phyloP scores from a whole-genome alignment of 108 stramenopile genomes.

The Cyclotella baltica region DNA sequence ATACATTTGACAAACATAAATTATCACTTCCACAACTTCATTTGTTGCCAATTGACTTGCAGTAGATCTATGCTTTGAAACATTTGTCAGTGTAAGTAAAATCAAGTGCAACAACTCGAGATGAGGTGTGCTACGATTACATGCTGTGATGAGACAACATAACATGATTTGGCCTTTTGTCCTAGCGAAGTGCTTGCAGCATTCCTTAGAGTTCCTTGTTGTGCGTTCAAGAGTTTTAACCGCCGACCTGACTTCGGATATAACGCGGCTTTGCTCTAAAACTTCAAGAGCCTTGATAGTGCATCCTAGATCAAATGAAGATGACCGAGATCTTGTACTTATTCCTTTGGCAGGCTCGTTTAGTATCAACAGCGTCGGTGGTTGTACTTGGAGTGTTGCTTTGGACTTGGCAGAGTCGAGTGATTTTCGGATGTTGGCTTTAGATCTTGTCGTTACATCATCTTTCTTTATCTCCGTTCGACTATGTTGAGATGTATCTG shows the following conservation, averaged over 20 bases:
- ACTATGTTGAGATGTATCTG: background rate
- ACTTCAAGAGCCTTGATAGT: slow-evolving; percentile 58
- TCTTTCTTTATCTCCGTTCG: slow-evolving; percentile 1
- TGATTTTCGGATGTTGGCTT: background rate
- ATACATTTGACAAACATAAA: slow-evolving; percentile 89
- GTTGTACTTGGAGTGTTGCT: background rate
- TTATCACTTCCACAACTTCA: slow-evolving; percentile 61
- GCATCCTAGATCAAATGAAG: slow-evolving; percentile 1
- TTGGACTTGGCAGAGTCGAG: background rate
- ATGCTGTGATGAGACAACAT: slow-evolving; percentile 71
- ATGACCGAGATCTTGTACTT: slow-evolving; percentile 2
- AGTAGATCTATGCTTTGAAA: slow-evolving; percentile 59
- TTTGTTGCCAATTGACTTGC: slow-evolving; percentile 56
- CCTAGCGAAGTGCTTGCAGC: slow-evolving; percentile 73
- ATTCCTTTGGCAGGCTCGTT: background rate
- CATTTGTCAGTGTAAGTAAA: slow-evolving; percentile 78
- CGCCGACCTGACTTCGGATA: slow-evolving; percentile 80
- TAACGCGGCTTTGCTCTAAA: slow-evolving; percentile 63
- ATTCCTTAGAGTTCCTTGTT: slow-evolving; percentile 68
- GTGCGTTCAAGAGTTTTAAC: slow-evolving; percentile 71
- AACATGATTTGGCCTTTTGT: slow-evolving; percentile 72
- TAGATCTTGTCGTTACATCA: slow-evolving; percentile 8
- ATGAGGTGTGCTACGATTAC: slow-evolving; percentile 94
- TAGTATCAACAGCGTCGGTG: background rate
- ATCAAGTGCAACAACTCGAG: slow-evolving; percentile 78